A percentile compares a stretch with the other conserved stretches of the same genome.
These are phyloP conservation scores for Entoloma clypeatum DNA, from an alignment of 1,284 basidiomycete species.

Conservation along the genomic window DNA sequence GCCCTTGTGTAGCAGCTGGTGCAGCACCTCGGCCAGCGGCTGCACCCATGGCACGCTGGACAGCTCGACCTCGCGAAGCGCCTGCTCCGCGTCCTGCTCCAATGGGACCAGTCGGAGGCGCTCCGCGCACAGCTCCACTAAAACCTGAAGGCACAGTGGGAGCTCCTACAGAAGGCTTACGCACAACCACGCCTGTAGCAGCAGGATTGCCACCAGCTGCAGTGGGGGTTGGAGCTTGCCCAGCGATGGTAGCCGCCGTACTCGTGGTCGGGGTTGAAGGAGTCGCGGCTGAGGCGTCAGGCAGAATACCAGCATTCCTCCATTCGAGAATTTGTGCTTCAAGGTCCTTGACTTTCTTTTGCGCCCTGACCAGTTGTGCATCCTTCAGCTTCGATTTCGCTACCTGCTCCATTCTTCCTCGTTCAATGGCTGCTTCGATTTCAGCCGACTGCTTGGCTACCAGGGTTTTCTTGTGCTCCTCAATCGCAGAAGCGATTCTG, in stretches of 20 bases:
- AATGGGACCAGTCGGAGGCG: no score
- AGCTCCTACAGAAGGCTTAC: constrained; percentile 21
- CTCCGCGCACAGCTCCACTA: no score
- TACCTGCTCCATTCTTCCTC: constrained; percentile 57
- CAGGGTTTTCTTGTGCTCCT: constrained; percentile 43
- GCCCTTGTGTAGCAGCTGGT: constrained; percentile 25
- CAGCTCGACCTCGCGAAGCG: constrained; percentile 16
- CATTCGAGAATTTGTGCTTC: constrained; percentile 58
- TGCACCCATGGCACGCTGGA: constrained; percentile 18
- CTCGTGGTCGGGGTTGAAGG: constrained; percentile 21
- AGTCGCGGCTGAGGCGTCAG: constrained; percentile 22
- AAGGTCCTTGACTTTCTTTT: constrained; percentile 59
- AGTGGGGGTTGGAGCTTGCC: constrained; percentile 15
- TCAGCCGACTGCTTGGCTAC: constrained; percentile 49
- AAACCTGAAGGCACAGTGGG: constrained; percentile 15
- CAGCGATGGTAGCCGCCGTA: constrained; percentile 15
- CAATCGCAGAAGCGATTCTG: constrained; percentile 46
- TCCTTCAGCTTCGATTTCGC: constrained; percentile 69
- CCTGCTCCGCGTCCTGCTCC: constrained; percentile 18
- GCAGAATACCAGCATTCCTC: constrained; percentile 47
- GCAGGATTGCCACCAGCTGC: constrained; percentile 9
- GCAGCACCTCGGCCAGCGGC: constrained; percentile 22
- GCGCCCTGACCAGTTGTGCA: constrained; percentile 53
- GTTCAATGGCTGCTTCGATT: constrained; percentile 59
- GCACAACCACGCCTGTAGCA: no score